These are phyloP conservation scores for Dichomitus squalens DNA, from an alignment of 1,284 basidiomycete species.

Conservation along the genomic window DNA sequence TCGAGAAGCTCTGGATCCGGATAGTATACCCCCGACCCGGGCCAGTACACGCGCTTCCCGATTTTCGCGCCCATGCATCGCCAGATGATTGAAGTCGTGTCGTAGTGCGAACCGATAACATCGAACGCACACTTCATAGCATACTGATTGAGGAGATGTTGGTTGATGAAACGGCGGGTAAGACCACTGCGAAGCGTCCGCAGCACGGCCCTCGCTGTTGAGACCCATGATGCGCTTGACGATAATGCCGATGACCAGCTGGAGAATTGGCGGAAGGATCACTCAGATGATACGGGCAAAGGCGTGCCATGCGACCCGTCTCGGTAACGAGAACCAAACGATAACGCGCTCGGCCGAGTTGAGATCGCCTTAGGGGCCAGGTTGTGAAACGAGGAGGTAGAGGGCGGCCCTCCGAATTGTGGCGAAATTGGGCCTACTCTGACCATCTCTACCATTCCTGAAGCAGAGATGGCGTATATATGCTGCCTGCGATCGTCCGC, in stretches of 20 bases:
- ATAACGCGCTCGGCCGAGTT: slow-evolving; percentile 42
- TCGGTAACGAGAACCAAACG: slow-evolving; percentile 43
- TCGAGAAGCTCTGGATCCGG: slow-evolving; percentile 48
- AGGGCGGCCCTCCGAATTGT: too few relatives aligned
- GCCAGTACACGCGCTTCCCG: slow-evolving; percentile 49
- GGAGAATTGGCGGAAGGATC: slow-evolving; percentile 41
- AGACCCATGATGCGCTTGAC: slow-evolving; percentile 45
- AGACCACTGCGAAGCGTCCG: slow-evolving; percentile 35
- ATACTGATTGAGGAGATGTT: slow-evolving; percentile 37
- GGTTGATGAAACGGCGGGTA: slow-evolving; percentile 43
- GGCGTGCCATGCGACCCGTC: slow-evolving; percentile 42
- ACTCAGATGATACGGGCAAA: slow-evolving; percentile 42
- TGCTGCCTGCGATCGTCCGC: too few relatives aligned
- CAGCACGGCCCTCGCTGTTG: slow-evolving; percentile 34
- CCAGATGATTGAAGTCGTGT: slow-evolving; percentile 41
- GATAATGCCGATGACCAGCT: slow-evolving; percentile 40
- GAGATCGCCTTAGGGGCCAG: slow-evolving; percentile 34
- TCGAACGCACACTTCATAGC: slow-evolving; percentile 40
- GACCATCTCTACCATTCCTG: too few relatives aligned
- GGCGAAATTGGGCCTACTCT: too few relatives aligned
- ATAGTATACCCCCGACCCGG: slow-evolving; percentile 46
- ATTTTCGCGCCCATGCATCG: slow-evolving; percentile 49
- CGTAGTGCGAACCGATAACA: slow-evolving; percentile 47
- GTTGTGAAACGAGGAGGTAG: slow-evolving; percentile 36
- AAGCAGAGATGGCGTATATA: too few relatives aligned